These are phyloP conservation scores for Vachellia pachyceras DNA, from an alignment of 306 rosid species.

Conservation along the genomic window DNA sequence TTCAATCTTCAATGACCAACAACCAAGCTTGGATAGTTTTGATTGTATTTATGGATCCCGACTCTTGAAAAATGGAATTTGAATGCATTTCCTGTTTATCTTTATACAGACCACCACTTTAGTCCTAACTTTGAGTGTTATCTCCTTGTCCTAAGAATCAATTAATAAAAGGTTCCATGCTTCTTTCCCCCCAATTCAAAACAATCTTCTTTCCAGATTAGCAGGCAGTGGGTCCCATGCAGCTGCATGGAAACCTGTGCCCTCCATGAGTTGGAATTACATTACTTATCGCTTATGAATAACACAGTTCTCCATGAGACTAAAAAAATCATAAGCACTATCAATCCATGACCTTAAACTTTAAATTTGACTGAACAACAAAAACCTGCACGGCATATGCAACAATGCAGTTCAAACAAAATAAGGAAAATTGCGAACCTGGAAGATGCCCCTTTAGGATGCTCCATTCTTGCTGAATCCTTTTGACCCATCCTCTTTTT, in stretches of 20 bases:
- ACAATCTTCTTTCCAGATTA: neutral
- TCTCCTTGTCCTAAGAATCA: slow-evolving; percentile 1
- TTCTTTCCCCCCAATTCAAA: neutral
- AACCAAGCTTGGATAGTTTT: slow-evolving; percentile 3
- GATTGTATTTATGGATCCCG: neutral
- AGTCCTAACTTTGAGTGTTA: neutral
- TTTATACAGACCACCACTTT: slow-evolving; percentile 14
- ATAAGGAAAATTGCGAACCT: slow-evolving; percentile 56
- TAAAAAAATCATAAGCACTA: neutral
- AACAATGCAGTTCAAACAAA: slow-evolving; percentile 16
- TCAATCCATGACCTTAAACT: neutral
- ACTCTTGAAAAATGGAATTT: slow-evolving; percentile 8
- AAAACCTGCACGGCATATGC: slow-evolving; percentile 20
- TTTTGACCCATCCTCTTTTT: slow-evolving; percentile 80
- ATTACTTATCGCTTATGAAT: no score
- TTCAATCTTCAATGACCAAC: slow-evolving; percentile 11
- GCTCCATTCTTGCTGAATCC: slow-evolving; percentile 94
- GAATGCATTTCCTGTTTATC: neutral
- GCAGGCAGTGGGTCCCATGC: neutral
- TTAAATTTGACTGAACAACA: slow-evolving; percentile 12
- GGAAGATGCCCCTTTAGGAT: slow-evolving; percentile 85
- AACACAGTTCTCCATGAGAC: neutral
- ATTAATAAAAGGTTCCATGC: neutral
- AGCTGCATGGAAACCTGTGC: neutral
- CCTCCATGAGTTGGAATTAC: neutral